Evolutionary conservation across 2,329 filamentous ascomycete species (phyloP), one percentile per base, ranked within the genome.

Genomic region (Colletotrichum lini): DNA sequence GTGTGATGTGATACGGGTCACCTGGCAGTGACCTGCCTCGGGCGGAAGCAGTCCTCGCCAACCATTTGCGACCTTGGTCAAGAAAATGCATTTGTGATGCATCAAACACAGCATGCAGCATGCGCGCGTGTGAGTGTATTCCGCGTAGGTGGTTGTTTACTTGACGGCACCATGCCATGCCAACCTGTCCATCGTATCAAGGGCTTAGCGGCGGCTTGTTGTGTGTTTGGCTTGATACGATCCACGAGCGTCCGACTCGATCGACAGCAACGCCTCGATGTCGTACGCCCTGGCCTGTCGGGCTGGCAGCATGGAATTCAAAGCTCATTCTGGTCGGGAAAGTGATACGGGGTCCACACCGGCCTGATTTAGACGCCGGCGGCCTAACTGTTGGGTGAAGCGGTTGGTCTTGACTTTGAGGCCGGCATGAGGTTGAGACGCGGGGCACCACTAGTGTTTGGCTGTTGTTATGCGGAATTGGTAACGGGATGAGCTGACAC

Each of bases 101-200:
- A 73, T 70, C 59, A 73, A 38, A 38, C 35, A 47, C 38, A 69
- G 53, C 52, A 64, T 73, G 72, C 72, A 64, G 49, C 35, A 38
- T 8, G 9, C 35, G 35, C 8, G 35, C 35, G 8, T 38, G 35
- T 10, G 35, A 38, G 60, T 54, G 44, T 49, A 61, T 52, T 65
- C 65, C 60, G 35, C 8, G 9, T 38, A 8, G 62, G 47, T 63
- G 67, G 62, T 54, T 35, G 56, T 62, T 56, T 63, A 38, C 40
- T 38, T 45, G 47, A 58, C 68, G 63, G 47, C 58, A 58, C n/a
- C 52, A n/a, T 50, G 64, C 50, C 64, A 50, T 58, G 66, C 44
- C 13, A 23, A n/a, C 54, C 21, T 42, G 13, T 23, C 45, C 44
- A 26, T 45, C 52, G 61, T 65, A 65, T 21, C 57, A 61, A 62